phyloP scores from a whole-genome alignment of 1,284 basidiomycete genomes.

The Meira nashicola region DNA sequence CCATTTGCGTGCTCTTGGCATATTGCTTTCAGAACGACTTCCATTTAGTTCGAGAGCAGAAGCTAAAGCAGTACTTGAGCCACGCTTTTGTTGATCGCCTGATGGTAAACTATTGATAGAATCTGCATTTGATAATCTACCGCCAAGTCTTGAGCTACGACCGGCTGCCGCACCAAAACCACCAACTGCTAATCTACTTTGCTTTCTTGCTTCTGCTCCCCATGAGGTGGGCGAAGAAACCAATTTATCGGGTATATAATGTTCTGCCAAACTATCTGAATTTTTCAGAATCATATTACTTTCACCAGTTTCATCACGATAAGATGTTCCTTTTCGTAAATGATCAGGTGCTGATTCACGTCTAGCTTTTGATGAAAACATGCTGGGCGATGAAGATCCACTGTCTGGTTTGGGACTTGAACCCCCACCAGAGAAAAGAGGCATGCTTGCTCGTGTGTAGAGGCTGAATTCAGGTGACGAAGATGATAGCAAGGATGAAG shows the following conservation, averaged over 20 bases:
- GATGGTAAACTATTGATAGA: neutral
- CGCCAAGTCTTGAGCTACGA: neutral
- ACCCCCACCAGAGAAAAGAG: no score
- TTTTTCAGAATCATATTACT: no score
- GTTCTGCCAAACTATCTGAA: constrained; percentile 1
- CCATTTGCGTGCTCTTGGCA: constrained; percentile 9
- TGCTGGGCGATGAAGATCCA: no score
- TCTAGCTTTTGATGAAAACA: no score
- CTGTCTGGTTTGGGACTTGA: no score
- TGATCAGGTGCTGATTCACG: no score
- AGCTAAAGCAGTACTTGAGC: neutral
- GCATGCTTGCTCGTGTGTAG: no score
- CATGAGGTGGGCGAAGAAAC: neutral
- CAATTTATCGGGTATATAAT: constrained; percentile 7
- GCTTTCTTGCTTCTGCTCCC: constrained; percentile 3
- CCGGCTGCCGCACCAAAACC: constrained; percentile 2
- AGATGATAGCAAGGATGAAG: no score
- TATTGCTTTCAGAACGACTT: neutral
- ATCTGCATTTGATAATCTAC: neutral
- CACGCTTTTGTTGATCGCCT: neutral
- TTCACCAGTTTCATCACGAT: no score
- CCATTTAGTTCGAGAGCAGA: neutral
- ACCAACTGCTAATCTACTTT: neutral
- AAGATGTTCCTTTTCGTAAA: no score
- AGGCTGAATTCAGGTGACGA: no score